Base-by-base conservation (phyloP, 352 stramenopile genomes). In the Phytophthora podocarpi region DNA sequence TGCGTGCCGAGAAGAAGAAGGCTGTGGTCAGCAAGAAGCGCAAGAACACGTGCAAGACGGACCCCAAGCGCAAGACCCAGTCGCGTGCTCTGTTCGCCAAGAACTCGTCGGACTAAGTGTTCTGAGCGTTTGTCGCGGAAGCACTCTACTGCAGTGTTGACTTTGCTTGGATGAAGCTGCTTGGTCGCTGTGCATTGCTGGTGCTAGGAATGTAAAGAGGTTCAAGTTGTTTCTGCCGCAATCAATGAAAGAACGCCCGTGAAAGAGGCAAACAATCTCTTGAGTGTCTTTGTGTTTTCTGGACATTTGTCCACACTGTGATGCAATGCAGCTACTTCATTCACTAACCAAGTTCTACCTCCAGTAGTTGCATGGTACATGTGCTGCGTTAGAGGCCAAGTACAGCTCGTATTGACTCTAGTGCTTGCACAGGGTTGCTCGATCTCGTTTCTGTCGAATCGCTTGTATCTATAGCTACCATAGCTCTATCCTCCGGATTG, bases 1-100 rank as follows among this genome's bases (percentile, higher is more conserved):
- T 93, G 21, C 84, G 92, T 72, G 92, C 85, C 63, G 87, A 92
- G 48, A 97, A 98, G 69, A 97, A 97, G 83, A 81, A 76, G 31
- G 80, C 67, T 53, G 64, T 87, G 46, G 59, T 94, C 7, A 55
- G 69, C 55, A 96, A 91, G 74, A 97, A 95, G 74, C 82, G 91
- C 42, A 80, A 81, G 61, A 96, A 91, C 74, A 93, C 87, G 53
- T 91, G 90, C 74, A 75, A 84, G 66, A 81, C 74, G 56, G 78
- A 87, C 60, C 69, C 83, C 26, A 87, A 86, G 67, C 81, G 84
- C 75, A 86, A 87, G 72, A 65, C 80, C 46, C 84, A 93, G 73
- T 89, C 76, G 64, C 81, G 82, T 28, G 82, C 84, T 53, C 64
- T 93, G 55, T 91, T 87, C 74, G 72, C 75, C 54, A 93, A 93